phyloP scores from a whole-genome alignment of 768 basidiomycete genomes.

The Russula sp. region DNA sequence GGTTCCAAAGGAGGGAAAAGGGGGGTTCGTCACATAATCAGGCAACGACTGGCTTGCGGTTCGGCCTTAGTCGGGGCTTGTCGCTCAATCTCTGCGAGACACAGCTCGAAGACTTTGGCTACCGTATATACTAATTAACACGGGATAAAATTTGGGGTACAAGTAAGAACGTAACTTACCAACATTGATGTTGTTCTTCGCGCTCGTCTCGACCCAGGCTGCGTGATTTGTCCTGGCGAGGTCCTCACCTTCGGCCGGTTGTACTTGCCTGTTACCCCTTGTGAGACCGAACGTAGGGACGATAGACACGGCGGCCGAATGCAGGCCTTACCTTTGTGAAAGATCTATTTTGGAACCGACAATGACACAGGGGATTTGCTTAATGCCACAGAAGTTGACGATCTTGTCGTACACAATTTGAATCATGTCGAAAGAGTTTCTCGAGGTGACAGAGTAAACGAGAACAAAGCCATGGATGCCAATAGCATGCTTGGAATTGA shows the following conservation, averaged over 20 bases:
- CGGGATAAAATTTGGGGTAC: not conserved
- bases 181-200: constrained; percentile 81
- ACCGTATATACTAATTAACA: constrained; percentile 11
- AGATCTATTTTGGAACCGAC: constrained; percentile 93
- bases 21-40: constrained; percentile 45
- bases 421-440: constrained; percentile 92
- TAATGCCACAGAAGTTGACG: constrained; percentile 75
- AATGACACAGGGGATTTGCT: constrained; percentile 86
- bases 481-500: constrained; percentile 90
- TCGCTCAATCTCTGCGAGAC: constrained; percentile 79
- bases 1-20: not conserved
- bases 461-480: constrained; percentile 97
- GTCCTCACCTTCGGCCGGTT: constrained; percentile 63
- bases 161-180: constrained; percentile 47
- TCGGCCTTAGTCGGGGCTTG: constrained; percentile 45
- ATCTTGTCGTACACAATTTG: constrained; percentile 93
- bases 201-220: constrained; percentile 85
- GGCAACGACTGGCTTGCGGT: constrained; percentile 42
- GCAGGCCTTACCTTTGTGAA: constrained; percentile 52
- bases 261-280: constrained; percentile 59
- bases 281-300: constrained; percentile 6
- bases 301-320: constrained; percentile 3
- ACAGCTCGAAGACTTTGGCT: constrained; percentile 84
- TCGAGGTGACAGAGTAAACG: constrained; percentile 89
- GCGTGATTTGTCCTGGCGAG: constrained; percentile 68